These are phyloP conservation scores for Globisporangium heterothallicum DNA, from an alignment of 352 stramenopile species.

Conservation along the genomic window DNA sequence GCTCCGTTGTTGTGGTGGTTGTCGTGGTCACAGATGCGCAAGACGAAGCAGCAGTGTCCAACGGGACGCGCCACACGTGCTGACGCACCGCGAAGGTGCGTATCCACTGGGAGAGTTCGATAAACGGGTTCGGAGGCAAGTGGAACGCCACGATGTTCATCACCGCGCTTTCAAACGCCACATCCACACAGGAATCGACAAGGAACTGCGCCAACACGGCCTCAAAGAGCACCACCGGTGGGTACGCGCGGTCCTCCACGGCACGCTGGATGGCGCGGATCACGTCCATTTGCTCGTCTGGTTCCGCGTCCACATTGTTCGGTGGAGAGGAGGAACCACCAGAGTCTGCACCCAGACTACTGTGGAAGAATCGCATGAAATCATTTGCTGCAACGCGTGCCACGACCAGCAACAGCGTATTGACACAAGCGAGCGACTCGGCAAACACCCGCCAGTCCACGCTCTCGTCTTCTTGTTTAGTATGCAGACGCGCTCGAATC, in stretches of 20 bases:
- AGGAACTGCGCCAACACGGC: slow-evolving; percentile 41
- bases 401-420: slow-evolving; percentile 20
- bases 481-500: neutral
- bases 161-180: slow-evolving; percentile 45
- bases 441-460: slow-evolving; percentile 2
- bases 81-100: slow-evolving; percentile 35
- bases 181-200: slow-evolving; percentile 34
- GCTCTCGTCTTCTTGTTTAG: neutral
- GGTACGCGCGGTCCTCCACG: slow-evolving; percentile 27
- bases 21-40: neutral
- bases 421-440: slow-evolving; percentile 14
- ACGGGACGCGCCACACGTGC: slow-evolving; percentile 18
- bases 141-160: slow-evolving; percentile 35
- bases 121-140: slow-evolving; percentile 46
- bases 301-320: neutral
- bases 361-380: slow-evolving; percentile 7
- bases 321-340: neutral
- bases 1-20: neutral
- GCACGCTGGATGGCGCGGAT: slow-evolving; percentile 22
- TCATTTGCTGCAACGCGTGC: slow-evolving; percentile 15
- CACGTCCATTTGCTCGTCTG: slow-evolving; percentile 22
- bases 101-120: slow-evolving; percentile 28
- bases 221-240: slow-evolving; percentile 31
- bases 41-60: neutral
- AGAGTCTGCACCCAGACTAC: too few relatives aligned